Conservation (phyloP, 2,329 filamentous ascomycete genomes). For the Diaporthe sp. region DNA sequence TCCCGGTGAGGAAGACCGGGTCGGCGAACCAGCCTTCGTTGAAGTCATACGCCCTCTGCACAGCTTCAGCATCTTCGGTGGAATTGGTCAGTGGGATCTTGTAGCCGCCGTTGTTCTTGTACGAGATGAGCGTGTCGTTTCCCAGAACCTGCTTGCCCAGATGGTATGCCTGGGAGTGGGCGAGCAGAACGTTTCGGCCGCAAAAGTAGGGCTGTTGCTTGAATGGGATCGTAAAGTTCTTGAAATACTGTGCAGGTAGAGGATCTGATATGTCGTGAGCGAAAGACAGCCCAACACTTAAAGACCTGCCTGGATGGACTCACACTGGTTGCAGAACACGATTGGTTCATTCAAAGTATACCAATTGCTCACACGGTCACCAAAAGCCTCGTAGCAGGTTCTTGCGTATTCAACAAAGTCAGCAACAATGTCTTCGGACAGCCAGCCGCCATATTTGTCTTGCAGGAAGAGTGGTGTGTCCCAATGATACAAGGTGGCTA, state of each 20-base stretch:
- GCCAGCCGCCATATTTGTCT: conserved; percentile 37
- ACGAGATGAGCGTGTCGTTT: conserved; percentile 37
- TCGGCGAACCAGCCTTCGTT: conserved; percentile 40
- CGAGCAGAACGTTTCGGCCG: conserved; percentile 37
- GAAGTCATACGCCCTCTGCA: conserved; percentile 39
- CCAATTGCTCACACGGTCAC: conserved; percentile 36
- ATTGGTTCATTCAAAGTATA: conserved; percentile 40
- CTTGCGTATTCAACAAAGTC: conserved; percentile 39
- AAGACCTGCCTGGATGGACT: background rate
- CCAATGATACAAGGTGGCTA: conserved; percentile 37
- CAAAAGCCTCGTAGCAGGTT: conserved; percentile 33
- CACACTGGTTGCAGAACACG: conserved; percentile 31
- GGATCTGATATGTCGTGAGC: background rate
- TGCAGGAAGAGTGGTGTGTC: conserved; percentile 38
- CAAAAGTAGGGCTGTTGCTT: conserved; percentile 40
- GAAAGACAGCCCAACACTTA: background rate
- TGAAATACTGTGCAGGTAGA: conserved; percentile 36
- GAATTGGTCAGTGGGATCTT: conserved; percentile 37
- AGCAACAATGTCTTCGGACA: conserved; percentile 37
- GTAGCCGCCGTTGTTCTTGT: conserved; percentile 40
- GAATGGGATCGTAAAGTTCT: conserved; percentile 34
- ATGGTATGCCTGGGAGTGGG: conserved; percentile 36
- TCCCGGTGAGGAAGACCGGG: conserved; percentile 37
- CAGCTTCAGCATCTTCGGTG: conserved; percentile 27
- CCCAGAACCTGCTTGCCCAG: conserved; percentile 33